phyloP scores from a whole-genome alignment of 192 early-diverging fungal genomes.

The Rhizophagus prolifer region DNA sequence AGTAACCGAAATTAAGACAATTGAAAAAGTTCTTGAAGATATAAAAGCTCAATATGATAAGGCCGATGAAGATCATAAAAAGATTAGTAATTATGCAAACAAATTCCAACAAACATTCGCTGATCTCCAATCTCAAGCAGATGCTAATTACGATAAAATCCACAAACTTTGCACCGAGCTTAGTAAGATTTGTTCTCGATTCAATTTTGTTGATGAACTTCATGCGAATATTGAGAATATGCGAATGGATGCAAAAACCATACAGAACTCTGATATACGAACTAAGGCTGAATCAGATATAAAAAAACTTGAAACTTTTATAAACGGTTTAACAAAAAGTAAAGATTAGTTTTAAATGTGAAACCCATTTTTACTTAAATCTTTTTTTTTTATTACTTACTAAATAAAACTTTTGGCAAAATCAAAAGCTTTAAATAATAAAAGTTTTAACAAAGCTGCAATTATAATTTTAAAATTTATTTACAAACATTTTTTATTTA shows the following conservation, averaged over 20 bases:
- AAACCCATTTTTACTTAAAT: too few species aligned
- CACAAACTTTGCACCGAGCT: background rate
- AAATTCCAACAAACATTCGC: background rate
- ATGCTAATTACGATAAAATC: slow-evolving; percentile 3
- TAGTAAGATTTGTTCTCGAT: slow-evolving; percentile 21
- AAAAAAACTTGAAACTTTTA: background rate
- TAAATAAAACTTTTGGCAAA: too few species aligned
- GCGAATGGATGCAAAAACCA: background rate
- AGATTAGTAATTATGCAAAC: background rate
- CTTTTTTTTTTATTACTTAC: too few species aligned
- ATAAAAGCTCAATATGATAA: slow-evolving; percentile 7
- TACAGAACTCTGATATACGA: background rate
- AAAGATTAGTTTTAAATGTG: too few species aligned
- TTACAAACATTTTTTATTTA: too few species aligned
- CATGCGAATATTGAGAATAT: slow-evolving; percentile 17
- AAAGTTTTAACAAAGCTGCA: too few species aligned
- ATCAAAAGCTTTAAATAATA: too few species aligned
- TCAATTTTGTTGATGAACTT: slow-evolving; percentile 25
- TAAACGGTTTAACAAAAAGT: too few species aligned
- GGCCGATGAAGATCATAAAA: background rate
- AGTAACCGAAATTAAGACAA: background rate
- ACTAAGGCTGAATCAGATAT: background rate
- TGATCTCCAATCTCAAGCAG: background rate
- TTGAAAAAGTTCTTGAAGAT: slow-evolving; percentile 12
- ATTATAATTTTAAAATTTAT: too few species aligned